phyloP scores from a whole-genome alignment of 73 alveolate species.

The Tetrahymena thermophila region DNA sequence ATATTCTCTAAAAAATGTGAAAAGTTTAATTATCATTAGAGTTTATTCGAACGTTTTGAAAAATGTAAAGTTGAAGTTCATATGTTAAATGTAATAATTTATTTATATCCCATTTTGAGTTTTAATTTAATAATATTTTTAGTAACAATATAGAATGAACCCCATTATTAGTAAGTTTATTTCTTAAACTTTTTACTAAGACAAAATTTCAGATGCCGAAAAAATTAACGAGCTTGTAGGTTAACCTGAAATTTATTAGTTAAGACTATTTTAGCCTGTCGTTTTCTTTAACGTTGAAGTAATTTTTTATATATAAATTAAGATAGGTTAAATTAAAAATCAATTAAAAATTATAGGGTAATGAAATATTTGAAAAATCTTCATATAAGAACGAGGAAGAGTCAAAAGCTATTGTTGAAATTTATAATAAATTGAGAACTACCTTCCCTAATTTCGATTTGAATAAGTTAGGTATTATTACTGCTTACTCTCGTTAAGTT shows the following conservation, averaged over 20 bases:
- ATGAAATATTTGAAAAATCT: constrained; percentile 34
- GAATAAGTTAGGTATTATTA: constrained; percentile 41
- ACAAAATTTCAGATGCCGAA: constrained; percentile 29
- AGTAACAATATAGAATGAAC: constrained; percentile 50
- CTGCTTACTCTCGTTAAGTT: constrained; percentile 54
- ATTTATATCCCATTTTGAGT: neutral
- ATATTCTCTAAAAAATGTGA: constrained; percentile 40
- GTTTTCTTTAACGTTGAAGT: constrained; percentile 29
- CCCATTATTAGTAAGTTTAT: constrained; percentile 41
- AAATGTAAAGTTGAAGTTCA: constrained; percentile 42
- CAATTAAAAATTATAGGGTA: neutral
- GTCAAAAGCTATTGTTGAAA: constrained; percentile 13
- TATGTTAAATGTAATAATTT: neutral
- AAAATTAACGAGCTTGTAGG: constrained; percentile 14
- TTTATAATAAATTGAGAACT: constrained; percentile 17
- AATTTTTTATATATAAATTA: neutral
- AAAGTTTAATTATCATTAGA: constrained; percentile 39
- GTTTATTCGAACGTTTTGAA: constrained; percentile 53
- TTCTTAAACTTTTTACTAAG: constrained; percentile 34
- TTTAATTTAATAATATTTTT: neutral
- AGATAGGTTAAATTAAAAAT: neutral
- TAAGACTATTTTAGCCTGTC: constrained; percentile 32
- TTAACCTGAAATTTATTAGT: constrained; percentile 17
- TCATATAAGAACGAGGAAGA: constrained; percentile 44
- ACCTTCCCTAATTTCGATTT: constrained; percentile 21